Conservation (phyloP, 1,284 basidiomycete species). For the Cryptococcus sp. region DNA sequence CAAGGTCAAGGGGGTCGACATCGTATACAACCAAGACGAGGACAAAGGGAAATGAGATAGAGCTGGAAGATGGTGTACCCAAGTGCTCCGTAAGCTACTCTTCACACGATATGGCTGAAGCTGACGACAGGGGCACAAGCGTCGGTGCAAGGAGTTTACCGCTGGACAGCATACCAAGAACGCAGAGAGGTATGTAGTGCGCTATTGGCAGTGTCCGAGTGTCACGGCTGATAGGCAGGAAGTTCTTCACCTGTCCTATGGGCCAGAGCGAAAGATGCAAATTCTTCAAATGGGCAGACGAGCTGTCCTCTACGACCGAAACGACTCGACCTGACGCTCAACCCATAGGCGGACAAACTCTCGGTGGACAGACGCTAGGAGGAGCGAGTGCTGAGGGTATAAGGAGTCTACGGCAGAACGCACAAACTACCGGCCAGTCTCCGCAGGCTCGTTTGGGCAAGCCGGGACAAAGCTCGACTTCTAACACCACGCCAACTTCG, state of each 20-base stretch:
- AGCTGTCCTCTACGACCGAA: too few species aligned
- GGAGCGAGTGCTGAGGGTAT: background rate
- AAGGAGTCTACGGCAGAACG: too few species aligned
- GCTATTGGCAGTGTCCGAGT: too few species aligned
- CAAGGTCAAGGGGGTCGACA: constrained; percentile 5
- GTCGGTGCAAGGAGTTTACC: constrained; percentile 13
- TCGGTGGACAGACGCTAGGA: background rate
- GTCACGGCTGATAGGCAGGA: constrained; percentile 10
- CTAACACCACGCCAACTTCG: background rate
- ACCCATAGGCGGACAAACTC: background rate
- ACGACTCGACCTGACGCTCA: too few species aligned
- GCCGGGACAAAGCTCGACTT: background rate
- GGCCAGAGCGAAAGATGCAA: constrained; percentile 32
- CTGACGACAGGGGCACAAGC: constrained; percentile 19
- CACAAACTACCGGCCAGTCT: background rate
- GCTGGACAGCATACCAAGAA: constrained; percentile 33
- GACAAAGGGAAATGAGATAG: background rate
- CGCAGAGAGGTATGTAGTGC: constrained; percentile 24
- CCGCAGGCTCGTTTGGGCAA: background rate
- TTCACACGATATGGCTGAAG: background rate
- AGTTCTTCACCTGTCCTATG: constrained; percentile 38
- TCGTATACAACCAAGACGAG: background rate
- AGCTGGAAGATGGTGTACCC: constrained; percentile 4
- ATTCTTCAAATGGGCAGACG: constrained; percentile 44
- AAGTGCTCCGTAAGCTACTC: constrained; percentile 20